These are phyloP conservation scores for Scheffersomyces amazonensis DNA, from an alignment of 805 yeast genomes.

Conservation along the genomic window DNA sequence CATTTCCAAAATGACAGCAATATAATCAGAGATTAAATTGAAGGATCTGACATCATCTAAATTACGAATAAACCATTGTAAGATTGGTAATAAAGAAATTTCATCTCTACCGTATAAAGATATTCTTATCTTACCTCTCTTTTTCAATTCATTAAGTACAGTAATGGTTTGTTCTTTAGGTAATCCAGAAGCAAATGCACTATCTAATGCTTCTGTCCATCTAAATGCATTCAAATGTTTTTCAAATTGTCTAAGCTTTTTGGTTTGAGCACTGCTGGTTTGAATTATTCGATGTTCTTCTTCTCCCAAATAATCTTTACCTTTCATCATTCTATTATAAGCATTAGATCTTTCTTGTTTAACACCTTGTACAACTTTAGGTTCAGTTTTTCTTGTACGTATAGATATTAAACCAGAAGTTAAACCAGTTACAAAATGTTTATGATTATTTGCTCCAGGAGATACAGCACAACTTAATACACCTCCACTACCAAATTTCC, in stretches of 20 bases:
- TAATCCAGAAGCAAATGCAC: slow-evolving; percentile 76
- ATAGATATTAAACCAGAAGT: slow-evolving; percentile 86
- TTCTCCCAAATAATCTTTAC: slow-evolving; percentile 88
- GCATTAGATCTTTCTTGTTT: slow-evolving; percentile 54
- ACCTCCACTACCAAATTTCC: slow-evolving; percentile 91
- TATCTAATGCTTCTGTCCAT: slow-evolving; percentile 91
- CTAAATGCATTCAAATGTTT: slow-evolving; percentile 80
- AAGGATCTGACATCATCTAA: slow-evolving; percentile 78
- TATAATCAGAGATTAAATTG: slow-evolving; percentile 61
- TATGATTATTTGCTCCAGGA: slow-evolving; percentile 57
- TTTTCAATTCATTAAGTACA: slow-evolving; percentile 80
- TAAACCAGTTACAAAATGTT: slow-evolving; percentile 90
- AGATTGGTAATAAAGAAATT: slow-evolving; percentile 75
- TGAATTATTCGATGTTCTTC: slow-evolving; percentile 71
- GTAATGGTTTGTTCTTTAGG: slow-evolving; percentile 79
- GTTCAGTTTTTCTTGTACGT: slow-evolving; percentile 76
- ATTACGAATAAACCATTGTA: slow-evolving; percentile 77
- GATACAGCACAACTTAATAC: slow-evolving; percentile 88
- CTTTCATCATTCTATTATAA: slow-evolving; percentile 81
- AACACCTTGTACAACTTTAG: slow-evolving; percentile 50
- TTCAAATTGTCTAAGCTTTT: slow-evolving; percentile 79
- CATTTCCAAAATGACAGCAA: slow-evolving; percentile 67
- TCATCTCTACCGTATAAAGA: slow-evolving; percentile 83
- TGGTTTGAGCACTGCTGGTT: slow-evolving; percentile 48
- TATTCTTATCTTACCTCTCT: slow-evolving; percentile 84